A percentile compares a stretch with the other conserved stretches of the same genome.
phyloP scores from a whole-genome alignment of 2,329 filamentous ascomycete genomes.

The Xylaria digitata region DNA sequence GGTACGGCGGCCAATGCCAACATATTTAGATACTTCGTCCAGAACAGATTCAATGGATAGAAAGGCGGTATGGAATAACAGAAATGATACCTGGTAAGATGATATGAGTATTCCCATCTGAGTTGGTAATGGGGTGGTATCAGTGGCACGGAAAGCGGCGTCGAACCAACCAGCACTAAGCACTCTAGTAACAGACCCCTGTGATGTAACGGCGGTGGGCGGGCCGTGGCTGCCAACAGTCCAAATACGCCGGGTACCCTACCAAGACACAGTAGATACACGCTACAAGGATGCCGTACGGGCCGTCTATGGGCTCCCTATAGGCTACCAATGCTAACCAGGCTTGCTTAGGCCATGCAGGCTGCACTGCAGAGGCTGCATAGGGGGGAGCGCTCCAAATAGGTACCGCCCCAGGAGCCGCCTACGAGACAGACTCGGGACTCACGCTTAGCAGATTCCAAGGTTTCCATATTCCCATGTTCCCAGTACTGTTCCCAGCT shows the following conservation, averaged over 20 bases:
- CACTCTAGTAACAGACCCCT: constrained; percentile 1
- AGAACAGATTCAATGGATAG: neutral
- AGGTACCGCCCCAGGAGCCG: constrained; percentile 19
- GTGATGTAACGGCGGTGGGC: constrained; percentile 16
- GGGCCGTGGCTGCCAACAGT: constrained; percentile 26
- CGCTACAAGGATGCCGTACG: neutral
- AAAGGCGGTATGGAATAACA: constrained; percentile 6
- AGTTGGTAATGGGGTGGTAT: neutral
- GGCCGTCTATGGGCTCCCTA: neutral
- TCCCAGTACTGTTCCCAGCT: constrained; percentile 27
- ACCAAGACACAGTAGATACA: neutral
- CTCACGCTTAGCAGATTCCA: constrained; percentile 9
- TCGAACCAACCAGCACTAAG: constrained; percentile 7
- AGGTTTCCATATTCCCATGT: constrained; percentile 21
- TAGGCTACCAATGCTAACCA: neutral
- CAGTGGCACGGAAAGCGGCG: neutral
- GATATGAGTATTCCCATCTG: neutral
- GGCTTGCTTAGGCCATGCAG: neutral
- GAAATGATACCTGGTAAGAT: constrained; percentile 5
- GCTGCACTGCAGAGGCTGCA: neutral
- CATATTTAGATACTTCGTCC: no score
- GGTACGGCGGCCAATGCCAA: neutral
- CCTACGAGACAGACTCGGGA: constrained; percentile 9
- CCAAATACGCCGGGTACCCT: neutral
- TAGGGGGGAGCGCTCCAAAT: neutral